Base-by-base conservation (phyloP, 1,139 yeast species). In the Scheffersomyces stambukii region DNA sequence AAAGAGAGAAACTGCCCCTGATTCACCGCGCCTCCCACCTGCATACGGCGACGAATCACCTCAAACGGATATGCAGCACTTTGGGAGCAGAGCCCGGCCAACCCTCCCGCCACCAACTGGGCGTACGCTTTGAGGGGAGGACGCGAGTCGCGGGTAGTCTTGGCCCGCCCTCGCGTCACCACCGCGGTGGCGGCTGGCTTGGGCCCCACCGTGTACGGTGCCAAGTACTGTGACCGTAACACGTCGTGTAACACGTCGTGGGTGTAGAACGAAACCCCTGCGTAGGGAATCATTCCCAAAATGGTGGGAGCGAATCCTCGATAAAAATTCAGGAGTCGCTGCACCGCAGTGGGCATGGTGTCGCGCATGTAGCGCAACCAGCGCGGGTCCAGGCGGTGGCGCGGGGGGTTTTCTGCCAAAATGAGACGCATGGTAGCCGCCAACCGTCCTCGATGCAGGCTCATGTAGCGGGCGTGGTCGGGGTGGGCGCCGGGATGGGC, bases 51-150 rank as follows among this genome's bases (percentile, higher is more conserved):
- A 46, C 99, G 71, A 16, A 91, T 76, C 24, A 91, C 96, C 57
- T 93, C 99, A 43, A 93, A 82, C 1, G 99, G 99, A 49, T 93
- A 93, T 2, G 96, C 91, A 0, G 97, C 94, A 0, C 97, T 88
- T 57, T 93, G 99, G 2, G 97, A 86, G 29, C 77, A 72, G 80
- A 91, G 75, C 11, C 98, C 99, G 1, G 97, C 94, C 7, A 85
- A 49, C 1, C 97, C 99, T 32, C 99, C 99, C 3, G 98, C 96
- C 3, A 77, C 52, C 29, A 93, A 65, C 59, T 93, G 96, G 2
- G 98, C 97, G 81, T 94, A 85, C 1, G 89, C 85, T 39, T 70
- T 73, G 30, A 91, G 65, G 1, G 94, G 94, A 3, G 75, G 70
- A 34, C 86, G 50, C 12, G 70, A 53, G 40, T 74, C 81, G 38